phyloP scores from a whole-genome alignment of 805 yeast genomes.

The Starmerella bacillaris region DNA sequence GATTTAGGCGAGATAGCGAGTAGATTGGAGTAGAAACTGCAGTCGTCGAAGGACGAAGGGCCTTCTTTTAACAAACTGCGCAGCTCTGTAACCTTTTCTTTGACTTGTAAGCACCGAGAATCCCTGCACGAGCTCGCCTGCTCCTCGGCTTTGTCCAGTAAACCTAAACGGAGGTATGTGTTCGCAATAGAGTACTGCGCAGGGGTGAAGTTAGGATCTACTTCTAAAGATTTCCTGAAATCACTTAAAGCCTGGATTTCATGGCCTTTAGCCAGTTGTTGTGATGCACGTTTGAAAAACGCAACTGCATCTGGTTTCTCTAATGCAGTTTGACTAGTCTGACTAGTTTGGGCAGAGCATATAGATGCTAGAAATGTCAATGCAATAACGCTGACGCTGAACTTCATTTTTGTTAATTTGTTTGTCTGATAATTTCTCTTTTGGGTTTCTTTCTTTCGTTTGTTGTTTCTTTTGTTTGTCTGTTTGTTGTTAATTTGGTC shows the following conservation, averaged over 20 bases:
- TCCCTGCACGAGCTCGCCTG: conserved; percentile 12
- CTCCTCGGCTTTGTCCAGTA: conserved; percentile 14
- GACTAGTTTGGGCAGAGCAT: too few relatives aligned
- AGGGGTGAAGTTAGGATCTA: conserved; percentile 22
- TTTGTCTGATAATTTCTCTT: too few relatives aligned
- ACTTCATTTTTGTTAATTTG: too few relatives aligned
- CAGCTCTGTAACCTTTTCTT: conserved; percentile 9
- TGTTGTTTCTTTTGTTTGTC: too few relatives aligned
- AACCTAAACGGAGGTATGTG: conserved; percentile 21
- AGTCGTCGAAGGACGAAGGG: conserved; percentile 4
- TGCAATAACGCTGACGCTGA: too few relatives aligned
- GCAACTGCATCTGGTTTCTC: conserved; percentile 14
- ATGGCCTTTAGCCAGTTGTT: conserved; percentile 22
- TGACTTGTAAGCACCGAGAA: conserved; percentile 14
- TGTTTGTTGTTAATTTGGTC: too few relatives aligned
- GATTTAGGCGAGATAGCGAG: conserved; percentile 20
- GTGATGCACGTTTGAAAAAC: conserved; percentile 24
- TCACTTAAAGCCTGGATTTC: conserved; percentile 24
- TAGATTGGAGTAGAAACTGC: conserved; percentile 4
- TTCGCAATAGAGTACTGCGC: conserved; percentile 23
- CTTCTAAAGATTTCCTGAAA: conserved; percentile 20
- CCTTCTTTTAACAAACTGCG: conserved; percentile 3
- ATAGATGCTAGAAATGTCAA: too few relatives aligned
- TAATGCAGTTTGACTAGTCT: too few relatives aligned
- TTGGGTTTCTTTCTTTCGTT: too few relatives aligned